A percentile compares a stretch with the other conserved stretches of the same genome.
phyloP scores from a whole-genome alignment of 352 stramenopile genomes.

The Pythium brachiatum region DNA sequence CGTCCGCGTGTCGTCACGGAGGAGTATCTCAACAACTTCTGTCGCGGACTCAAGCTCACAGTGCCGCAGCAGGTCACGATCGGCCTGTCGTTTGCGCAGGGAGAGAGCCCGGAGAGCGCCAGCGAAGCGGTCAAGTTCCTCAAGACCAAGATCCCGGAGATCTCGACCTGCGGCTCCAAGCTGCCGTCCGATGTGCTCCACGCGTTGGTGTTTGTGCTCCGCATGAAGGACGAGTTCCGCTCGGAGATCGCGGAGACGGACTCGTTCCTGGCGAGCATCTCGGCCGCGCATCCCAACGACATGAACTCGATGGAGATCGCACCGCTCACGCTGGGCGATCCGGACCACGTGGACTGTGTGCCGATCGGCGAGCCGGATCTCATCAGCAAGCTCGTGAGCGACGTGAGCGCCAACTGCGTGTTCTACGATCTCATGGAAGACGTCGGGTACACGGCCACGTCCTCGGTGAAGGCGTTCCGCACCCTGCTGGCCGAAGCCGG shows the following conservation, averaged over 20 bases:
- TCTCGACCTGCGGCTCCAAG: constrained; percentile 78
- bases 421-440: constrained; percentile 92
- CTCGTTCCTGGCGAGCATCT: constrained; percentile 84
- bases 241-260: constrained; percentile 74
- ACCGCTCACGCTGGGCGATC: constrained; percentile 83
- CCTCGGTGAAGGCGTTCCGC: constrained; percentile 74
- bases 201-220: constrained; percentile 78
- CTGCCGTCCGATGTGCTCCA: constrained; percentile 83
- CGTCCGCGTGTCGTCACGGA: constrained; percentile 56
- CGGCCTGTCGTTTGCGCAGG: constrained; percentile 76
- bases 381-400: constrained; percentile 73
- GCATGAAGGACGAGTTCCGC: constrained; percentile 78
- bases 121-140: constrained; percentile 73
- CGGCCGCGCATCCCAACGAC: constrained; percentile 79
- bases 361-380: constrained; percentile 53
- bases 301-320: constrained; percentile 85
- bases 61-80: constrained; percentile 85
- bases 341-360: constrained; percentile 82
- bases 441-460: constrained; percentile 84
- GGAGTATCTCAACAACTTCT: constrained; percentile 79
- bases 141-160: constrained; percentile 80
- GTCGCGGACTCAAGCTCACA: constrained; percentile 79
- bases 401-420: constrained; percentile 74
- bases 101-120: constrained; percentile 54
- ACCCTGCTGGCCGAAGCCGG: constrained; percentile 81